These are phyloP conservation scores for Penicillium glabrum DNA, from an alignment of 2,329 filamentous ascomycete species.

Conservation along the genomic window DNA sequence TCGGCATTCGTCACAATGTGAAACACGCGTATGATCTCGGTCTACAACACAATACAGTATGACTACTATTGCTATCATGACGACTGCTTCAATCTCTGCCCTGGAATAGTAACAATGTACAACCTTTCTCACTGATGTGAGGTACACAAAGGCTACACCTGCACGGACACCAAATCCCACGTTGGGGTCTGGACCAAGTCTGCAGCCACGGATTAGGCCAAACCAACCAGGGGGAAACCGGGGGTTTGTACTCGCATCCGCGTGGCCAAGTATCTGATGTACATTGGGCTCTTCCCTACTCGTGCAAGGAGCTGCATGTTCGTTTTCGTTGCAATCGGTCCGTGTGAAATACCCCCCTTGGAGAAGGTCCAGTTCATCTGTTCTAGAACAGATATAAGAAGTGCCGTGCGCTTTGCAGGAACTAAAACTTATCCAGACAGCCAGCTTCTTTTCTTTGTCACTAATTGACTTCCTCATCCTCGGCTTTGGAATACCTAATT, in stretches of 20 bases:
- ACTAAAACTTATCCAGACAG: background rate
- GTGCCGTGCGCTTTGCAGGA: background rate
- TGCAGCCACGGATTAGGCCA: constrained; percentile 14
- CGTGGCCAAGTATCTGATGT: constrained; percentile 21
- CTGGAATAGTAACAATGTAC: constrained; percentile 1
- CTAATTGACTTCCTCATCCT: background rate
- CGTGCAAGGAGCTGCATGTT: constrained; percentile 19
- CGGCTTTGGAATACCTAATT: background rate
- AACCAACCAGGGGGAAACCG: constrained; percentile 16
- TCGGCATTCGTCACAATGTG: background rate
- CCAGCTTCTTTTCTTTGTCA: background rate
- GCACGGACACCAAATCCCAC: background rate
- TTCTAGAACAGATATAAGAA: background rate
- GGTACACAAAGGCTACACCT: constrained; percentile 8
- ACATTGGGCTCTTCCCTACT: constrained; percentile 16
- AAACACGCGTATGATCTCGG: background rate
- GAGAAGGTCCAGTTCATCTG: background rate
- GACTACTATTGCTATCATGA: background rate
- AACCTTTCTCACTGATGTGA: constrained; percentile 4
- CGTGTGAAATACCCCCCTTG: background rate
- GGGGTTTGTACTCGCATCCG: constrained; percentile 6
- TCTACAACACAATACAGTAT: background rate
- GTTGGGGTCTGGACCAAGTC: constrained; percentile 21
- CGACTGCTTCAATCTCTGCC: background rate
- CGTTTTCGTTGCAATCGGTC: constrained; percentile 12